These are phyloP conservation scores for Aspergillus diversus DNA, from an alignment of 495 filamentous ascomycete genomes.

Conservation along the genomic window DNA sequence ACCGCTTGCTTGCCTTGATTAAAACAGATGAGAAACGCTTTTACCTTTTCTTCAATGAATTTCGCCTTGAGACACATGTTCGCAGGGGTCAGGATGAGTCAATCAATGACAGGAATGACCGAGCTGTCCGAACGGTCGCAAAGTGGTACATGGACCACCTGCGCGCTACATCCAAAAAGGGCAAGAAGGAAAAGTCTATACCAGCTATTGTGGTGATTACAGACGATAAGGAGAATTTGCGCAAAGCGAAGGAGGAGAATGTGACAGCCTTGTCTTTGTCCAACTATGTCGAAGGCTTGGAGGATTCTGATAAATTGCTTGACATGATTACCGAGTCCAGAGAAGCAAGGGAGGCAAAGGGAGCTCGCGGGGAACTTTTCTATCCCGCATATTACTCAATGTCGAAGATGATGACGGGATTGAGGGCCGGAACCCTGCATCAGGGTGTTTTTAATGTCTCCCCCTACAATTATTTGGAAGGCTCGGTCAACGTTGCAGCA, in stretches of 20 bases:
- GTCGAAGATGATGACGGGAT: conserved; percentile 94
- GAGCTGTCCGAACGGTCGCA: conserved; percentile 83
- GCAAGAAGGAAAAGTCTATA: conserved; percentile 59
- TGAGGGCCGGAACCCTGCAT: conserved; percentile 83
- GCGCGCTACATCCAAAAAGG: conserved; percentile 51
- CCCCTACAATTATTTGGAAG: conserved; percentile 96
- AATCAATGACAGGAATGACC: conserved; percentile 96
- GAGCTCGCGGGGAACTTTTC: conserved; percentile 67
- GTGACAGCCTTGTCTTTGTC: conserved; percentile 67
- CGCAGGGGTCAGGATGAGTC: conserved; percentile 74
- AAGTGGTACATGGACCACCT: conserved; percentile 90
- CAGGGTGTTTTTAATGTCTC: conserved; percentile 96
- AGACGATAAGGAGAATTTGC: conserved; percentile 85
- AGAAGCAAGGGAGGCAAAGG: conserved; percentile 66
- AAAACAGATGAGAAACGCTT: conserved; percentile 95
- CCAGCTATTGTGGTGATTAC: conserved; percentile 91
- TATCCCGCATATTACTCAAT: conserved; percentile 84
- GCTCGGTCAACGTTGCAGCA: conserved; percentile 81
- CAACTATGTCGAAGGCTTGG: conserved; percentile 81
- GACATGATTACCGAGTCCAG: conserved; percentile 88
- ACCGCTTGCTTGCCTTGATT: conserved; percentile 83
- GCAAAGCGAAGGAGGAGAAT: conserved; percentile 77
- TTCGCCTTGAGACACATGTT: conserved; percentile 88
- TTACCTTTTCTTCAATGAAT: conserved; percentile 99
- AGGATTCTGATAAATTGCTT: conserved; percentile 81